A percentile compares a stretch with the other conserved stretches of the same genome.
Evolutionary conservation across 768 basidiomycete genomes (phyloP).

Genomic region (Tulasnella sp.): DNA sequence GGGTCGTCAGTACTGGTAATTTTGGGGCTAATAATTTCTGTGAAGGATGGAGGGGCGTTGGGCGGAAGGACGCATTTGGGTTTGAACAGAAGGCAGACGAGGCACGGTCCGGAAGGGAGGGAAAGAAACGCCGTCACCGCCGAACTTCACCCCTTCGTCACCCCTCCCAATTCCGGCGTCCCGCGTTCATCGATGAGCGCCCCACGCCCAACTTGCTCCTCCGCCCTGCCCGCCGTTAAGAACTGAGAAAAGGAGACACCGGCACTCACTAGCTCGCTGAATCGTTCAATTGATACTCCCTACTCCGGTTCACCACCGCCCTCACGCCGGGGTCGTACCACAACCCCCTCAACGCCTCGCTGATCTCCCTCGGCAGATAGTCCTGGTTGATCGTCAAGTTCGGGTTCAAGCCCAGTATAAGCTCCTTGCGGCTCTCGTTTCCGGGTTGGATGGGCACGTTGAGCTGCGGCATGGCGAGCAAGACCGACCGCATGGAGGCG

Average conservation of each 20-base stretch:
- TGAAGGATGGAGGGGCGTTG: background rate
- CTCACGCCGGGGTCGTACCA: slow-evolving; percentile 75
- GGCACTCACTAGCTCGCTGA: slow-evolving; percentile 63
- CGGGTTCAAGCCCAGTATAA: slow-evolving; percentile 58
- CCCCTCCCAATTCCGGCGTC: background rate
- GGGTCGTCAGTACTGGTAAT: too few relatives aligned
- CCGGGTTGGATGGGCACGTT: slow-evolving; percentile 59
- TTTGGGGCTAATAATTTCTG: too few relatives aligned
- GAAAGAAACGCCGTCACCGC: background rate
- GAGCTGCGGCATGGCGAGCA: slow-evolving; percentile 85
- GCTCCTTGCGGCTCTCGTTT: slow-evolving; percentile 54
- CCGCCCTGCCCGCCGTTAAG: background rate
- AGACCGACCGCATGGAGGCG: slow-evolving; percentile 90
- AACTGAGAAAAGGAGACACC: background rate
- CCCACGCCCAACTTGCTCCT: background rate
- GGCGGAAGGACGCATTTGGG: too few relatives aligned
- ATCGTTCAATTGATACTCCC: slow-evolving; percentile 97
- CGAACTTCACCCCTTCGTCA: background rate
- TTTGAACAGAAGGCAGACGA: background rate
- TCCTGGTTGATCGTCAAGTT: slow-evolving; percentile 69
- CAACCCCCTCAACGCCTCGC: slow-evolving; percentile 65
- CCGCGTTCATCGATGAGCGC: background rate
- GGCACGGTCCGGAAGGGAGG: background rate
- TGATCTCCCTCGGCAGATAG: slow-evolving; percentile 57
- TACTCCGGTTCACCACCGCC: slow-evolving; percentile 69